Conservation (phyloP, 78 protist genomes). For the Creolimax fragrantissima region DNA sequence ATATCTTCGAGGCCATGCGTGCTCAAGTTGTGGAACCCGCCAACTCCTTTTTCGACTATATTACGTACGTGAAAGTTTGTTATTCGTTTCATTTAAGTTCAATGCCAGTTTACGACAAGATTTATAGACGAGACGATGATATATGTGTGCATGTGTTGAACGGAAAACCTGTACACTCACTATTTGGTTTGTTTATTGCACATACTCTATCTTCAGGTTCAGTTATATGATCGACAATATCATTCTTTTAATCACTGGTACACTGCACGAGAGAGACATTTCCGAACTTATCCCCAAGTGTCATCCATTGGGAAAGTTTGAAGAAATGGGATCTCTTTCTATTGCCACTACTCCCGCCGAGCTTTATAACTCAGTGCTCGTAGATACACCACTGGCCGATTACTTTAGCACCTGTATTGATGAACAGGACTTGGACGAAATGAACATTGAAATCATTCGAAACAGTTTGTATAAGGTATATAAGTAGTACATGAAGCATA, state of each 20-base stretch:
- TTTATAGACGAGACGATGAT: too few species aligned
- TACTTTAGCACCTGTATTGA: conserved; percentile 15
- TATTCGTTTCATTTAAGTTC: background rate
- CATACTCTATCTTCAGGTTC: too few species aligned
- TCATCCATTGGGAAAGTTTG: conserved; percentile 94
- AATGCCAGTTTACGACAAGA: too few species aligned
- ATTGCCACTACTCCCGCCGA: conserved; percentile 66
- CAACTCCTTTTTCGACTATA: conserved; percentile 87
- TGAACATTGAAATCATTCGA: conserved; percentile 90
- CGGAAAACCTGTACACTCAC: too few species aligned
- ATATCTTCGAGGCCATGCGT: conserved; percentile 77
- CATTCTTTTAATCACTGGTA: conserved; percentile 84
- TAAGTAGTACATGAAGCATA: background rate
- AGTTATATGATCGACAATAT: conserved; percentile 98
- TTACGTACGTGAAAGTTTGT: conserved; percentile 70
- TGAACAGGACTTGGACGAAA: conserved; percentile 83
- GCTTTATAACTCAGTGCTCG: conserved; percentile 81
- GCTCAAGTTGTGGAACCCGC: conserved; percentile 82
- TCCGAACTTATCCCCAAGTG: conserved; percentile 74
- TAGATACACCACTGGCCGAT: conserved; percentile 87
- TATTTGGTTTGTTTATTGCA: too few species aligned
- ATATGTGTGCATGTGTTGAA: too few species aligned
- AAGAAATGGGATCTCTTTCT: conserved; percentile 64
- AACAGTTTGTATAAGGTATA: conserved; percentile 79
- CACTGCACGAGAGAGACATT: conserved; percentile 79